Evolutionary conservation across 805 yeast species (phyloP).

Genomic region (Wickerhamiella spandovensis): DNA sequence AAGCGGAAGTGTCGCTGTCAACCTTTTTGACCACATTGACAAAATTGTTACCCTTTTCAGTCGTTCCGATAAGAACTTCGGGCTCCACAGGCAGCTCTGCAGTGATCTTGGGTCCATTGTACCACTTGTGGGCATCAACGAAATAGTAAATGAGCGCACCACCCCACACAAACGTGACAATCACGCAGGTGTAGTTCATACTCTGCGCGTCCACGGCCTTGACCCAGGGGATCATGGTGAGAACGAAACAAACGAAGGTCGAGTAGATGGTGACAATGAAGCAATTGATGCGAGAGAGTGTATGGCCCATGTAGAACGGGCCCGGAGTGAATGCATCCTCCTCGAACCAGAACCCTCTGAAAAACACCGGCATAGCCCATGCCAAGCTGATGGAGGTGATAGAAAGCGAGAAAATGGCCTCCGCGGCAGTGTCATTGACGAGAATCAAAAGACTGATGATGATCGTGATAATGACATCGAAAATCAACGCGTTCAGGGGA

Average conservation of each 20-base stretch:
- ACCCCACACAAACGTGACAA: constrained; percentile 46
- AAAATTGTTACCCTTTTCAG: neutral
- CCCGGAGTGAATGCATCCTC: constrained; percentile 41
- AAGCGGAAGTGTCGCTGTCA: neutral
- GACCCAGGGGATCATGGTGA: constrained; percentile 43
- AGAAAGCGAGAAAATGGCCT: constrained; percentile 55
- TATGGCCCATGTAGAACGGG: constrained; percentile 45
- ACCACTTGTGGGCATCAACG: constrained; percentile 44
- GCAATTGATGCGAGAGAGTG: constrained; percentile 32
- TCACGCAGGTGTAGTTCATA: constrained; percentile 56
- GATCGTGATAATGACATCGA: constrained; percentile 41
- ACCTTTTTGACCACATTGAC: neutral
- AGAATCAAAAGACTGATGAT: constrained; percentile 40
- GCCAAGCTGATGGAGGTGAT: constrained; percentile 52
- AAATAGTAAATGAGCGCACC: constrained; percentile 37
- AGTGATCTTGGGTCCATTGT: constrained; percentile 47
- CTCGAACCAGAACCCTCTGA: constrained; percentile 40
- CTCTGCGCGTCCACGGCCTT: constrained; percentile 47
- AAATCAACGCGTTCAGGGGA: constrained; percentile 45
- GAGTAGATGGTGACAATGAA: constrained; percentile 31
- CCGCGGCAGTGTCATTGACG: constrained; percentile 50
- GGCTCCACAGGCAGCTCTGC: constrained; percentile 21
- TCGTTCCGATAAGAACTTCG: neutral
- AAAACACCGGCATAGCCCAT: constrained; percentile 47
- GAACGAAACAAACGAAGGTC: constrained; percentile 35